These are phyloP conservation scores for Fusarium sp. DNA, from an alignment of 2,329 filamentous ascomycete genomes.

Conservation along the genomic window DNA sequence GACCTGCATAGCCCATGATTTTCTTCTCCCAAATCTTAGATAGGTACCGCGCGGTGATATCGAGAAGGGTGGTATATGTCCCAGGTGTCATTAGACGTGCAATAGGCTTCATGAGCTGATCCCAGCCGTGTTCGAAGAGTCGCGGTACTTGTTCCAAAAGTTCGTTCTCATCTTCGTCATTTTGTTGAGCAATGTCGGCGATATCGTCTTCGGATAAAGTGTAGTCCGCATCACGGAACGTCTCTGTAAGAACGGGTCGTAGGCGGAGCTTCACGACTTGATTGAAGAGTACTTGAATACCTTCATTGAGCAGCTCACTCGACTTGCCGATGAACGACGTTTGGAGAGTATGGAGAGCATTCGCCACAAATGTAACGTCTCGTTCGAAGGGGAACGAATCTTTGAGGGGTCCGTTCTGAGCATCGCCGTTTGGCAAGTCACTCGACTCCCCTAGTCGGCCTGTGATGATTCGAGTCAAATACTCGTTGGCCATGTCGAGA, in stretches of 20 bases:
- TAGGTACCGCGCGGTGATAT: slow-evolving; percentile 79
- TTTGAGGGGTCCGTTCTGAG: slow-evolving; percentile 61
- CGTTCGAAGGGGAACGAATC: slow-evolving; percentile 84
- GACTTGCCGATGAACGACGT: slow-evolving; percentile 81
- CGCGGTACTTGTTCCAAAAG: slow-evolving; percentile 76
- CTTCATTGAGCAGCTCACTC: slow-evolving; percentile 84
- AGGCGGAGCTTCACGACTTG: slow-evolving; percentile 88
- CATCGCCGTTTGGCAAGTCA: slow-evolving; percentile 52
- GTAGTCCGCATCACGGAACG: slow-evolving; percentile 94
- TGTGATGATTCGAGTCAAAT: slow-evolving; percentile 86
- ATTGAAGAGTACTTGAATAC: slow-evolving; percentile 86
- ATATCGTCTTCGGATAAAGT: slow-evolving; percentile 73
- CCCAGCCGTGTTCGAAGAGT: slow-evolving; percentile 88
- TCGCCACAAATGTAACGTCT: slow-evolving; percentile 77
- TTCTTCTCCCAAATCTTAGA: slow-evolving; percentile 86
- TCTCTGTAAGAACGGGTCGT: slow-evolving; percentile 84
- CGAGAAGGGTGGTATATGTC: slow-evolving; percentile 81
- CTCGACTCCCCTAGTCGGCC: slow-evolving; percentile 67
- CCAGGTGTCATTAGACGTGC: slow-evolving; percentile 83
- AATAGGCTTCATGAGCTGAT: slow-evolving; percentile 85
- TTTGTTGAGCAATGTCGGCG: slow-evolving; percentile 65
- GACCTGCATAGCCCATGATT: slow-evolving; percentile 82
- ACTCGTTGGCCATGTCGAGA: slow-evolving; percentile 91
- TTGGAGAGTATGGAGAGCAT: slow-evolving; percentile 76
- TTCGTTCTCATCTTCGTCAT: slow-evolving; percentile 66